Percentiles rank a stretch among this genome's conserved stretches.
Evolutionary conservation across 306 rosid species (phyloP).

Genomic region (Cyclanthera cordifolia): DNA sequence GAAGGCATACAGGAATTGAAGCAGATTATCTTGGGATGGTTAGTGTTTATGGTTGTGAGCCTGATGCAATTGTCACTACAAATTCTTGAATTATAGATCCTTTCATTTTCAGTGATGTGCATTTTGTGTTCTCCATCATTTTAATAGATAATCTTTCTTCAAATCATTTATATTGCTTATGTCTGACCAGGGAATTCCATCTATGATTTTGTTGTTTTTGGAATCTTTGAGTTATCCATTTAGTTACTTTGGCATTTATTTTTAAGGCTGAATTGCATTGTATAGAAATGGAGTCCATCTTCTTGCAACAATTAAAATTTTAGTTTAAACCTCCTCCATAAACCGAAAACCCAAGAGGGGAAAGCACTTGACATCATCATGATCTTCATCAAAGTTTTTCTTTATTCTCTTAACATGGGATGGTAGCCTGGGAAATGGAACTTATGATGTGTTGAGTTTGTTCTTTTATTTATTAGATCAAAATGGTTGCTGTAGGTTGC

Average conservation of each 20-base stretch:
- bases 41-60: constrained; percentile 22
- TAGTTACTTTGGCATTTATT: not conserved
- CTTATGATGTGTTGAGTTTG: not conserved
- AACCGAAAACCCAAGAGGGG: not conserved
- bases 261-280: not conserved
- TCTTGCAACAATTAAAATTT: not conserved
- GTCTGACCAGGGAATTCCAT: not conserved
- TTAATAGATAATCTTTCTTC: not conserved
- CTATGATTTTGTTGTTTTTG: not conserved
- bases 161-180: not conserved
- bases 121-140: not conserved
- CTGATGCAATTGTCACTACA: not conserved
- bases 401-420: not conserved
- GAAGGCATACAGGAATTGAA: constrained; percentile 51
- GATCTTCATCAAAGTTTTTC: not conserved
- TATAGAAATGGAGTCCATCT: not conserved
- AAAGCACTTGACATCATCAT: not conserved
- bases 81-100: not conserved
- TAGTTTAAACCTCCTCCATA: not conserved
- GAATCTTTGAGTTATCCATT: not conserved
- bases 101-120: constrained; percentile 4
- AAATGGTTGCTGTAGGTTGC: constrained; percentile 45
- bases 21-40: constrained; percentile 76
- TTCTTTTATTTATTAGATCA: constrained; percentile 21
- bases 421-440: not conserved